Evolutionary conservation across 306 rosid genomes (phyloP).

Genomic region (Senna tora): DNA sequence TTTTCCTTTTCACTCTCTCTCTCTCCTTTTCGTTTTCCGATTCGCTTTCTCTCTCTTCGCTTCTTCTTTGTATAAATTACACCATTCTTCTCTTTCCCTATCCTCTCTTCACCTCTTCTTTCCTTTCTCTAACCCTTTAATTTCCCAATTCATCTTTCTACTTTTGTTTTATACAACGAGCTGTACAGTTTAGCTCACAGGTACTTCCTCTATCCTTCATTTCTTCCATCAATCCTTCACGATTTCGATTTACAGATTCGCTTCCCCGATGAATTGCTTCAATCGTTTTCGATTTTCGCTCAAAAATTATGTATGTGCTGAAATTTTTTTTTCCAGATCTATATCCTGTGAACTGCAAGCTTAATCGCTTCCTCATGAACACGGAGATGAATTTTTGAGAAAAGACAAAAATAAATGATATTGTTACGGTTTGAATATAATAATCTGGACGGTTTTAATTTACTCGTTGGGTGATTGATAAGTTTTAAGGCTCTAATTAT

Average conservation of each 20-base stretch:
- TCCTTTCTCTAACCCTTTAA: not conserved
- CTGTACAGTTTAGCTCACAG: not conserved
- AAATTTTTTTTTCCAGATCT: not conserved
- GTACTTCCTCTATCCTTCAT: not conserved
- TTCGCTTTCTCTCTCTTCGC: conserved; percentile 29
- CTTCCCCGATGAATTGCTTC: not conserved
- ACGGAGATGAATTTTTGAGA: not conserved
- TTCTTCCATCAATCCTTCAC: not conserved
- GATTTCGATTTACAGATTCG: conserved; percentile 6
- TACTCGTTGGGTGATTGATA: conserved; percentile 38
- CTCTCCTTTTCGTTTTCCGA: conserved; percentile 3
- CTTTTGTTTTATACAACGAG: not conserved
- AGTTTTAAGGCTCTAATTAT: conserved; percentile 24
- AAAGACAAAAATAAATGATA: not conserved
- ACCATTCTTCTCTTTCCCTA: not conserved
- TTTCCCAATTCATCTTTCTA: not conserved
- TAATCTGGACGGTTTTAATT: conserved; percentile 12
- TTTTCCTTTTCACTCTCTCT: conserved; percentile 9
- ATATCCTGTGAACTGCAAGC: not conserved
- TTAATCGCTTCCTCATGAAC: not conserved
- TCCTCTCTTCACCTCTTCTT: not conserved
- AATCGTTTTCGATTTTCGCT: not conserved
- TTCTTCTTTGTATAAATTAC: conserved; percentile 13
- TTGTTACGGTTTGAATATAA: not conserved
- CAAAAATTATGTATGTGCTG: not conserved